Evolutionary conservation across 2,329 filamentous ascomycete species (phyloP).

Genomic region (Monosporascus cannonballus): DNA sequence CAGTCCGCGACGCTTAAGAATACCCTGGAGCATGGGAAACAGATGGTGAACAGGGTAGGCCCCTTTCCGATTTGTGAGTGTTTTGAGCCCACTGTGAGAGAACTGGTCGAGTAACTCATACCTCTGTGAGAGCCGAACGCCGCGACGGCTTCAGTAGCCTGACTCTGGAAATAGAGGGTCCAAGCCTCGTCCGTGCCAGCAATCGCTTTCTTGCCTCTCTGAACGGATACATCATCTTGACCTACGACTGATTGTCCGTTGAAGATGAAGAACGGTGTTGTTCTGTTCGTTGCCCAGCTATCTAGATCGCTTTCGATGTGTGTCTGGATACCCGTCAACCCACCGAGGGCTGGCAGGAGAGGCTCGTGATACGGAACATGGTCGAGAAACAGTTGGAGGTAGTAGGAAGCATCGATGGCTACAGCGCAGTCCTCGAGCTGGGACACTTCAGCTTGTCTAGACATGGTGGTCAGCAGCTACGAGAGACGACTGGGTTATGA

Average conservation of each 20-base stretch:
- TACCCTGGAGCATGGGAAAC: constrained; percentile 68
- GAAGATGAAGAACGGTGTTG: constrained; percentile 86
- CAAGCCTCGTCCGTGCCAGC: constrained; percentile 73
- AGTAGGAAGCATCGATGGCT: constrained; percentile 86
- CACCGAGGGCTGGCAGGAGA: constrained; percentile 82
- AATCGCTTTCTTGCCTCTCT: constrained; percentile 59
- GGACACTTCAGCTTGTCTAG: constrained; percentile 55
- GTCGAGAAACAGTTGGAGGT: constrained; percentile 73
- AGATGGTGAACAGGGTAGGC: constrained; percentile 67
- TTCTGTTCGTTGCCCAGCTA: constrained; percentile 60
- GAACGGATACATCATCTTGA: constrained; percentile 63
- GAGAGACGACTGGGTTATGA: background rate
- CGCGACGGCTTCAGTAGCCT: constrained; percentile 73
- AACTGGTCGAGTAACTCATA: constrained; percentile 29
- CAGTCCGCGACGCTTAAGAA: constrained; percentile 62
- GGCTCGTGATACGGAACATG: constrained; percentile 70
- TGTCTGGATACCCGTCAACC: constrained; percentile 71
- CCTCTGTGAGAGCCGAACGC: constrained; percentile 77
- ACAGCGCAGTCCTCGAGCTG: constrained; percentile 70
- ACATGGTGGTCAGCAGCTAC: constrained; percentile 6
- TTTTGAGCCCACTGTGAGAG: background rate
- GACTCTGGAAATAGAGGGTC: constrained; percentile 75
- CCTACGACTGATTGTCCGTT: constrained; percentile 77
- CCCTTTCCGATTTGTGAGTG: constrained; percentile 39
- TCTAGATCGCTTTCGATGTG: constrained; percentile 74